These are phyloP conservation scores for Boletus subparvulus DNA, from an alignment of 768 basidiomycete species.

Conservation along the genomic window DNA sequence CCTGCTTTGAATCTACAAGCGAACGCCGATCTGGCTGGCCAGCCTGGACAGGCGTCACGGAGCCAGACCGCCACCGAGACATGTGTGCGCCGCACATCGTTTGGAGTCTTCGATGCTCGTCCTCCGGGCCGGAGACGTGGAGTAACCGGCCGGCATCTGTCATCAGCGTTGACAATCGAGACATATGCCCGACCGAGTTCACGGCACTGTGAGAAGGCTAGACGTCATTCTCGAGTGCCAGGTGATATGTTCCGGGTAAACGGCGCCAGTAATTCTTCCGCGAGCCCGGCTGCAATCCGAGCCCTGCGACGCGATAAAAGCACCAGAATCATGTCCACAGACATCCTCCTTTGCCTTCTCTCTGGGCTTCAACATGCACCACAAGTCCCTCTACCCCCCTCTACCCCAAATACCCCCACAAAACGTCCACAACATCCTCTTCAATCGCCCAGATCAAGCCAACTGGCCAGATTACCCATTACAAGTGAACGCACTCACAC, in stretches of 20 bases:
- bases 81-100: too few species aligned
- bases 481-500: conserved; percentile 56
- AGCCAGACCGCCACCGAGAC: too few species aligned
- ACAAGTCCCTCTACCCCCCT: conserved; percentile 58
- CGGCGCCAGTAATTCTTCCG: neutral
- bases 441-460: conserved; percentile 53
- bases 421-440: conserved; percentile 57
- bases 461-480: conserved; percentile 55
- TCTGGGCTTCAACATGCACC: conserved; percentile 40
- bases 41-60: too few species aligned
- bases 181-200: too few species aligned
- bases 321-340: neutral
- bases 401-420: conserved; percentile 47
- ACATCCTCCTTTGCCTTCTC: neutral
- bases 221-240: too few species aligned
- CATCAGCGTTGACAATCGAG: too few species aligned
- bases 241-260: neutral
- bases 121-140: too few species aligned
- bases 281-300: neutral
- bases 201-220: too few species aligned
- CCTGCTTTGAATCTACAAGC: too few species aligned
- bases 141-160: too few species aligned
- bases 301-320: conserved; percentile 2
- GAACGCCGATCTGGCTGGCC: too few species aligned
- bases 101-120: too few species aligned